Conservation (phyloP, 2,329 filamentous ascomycete genomes). For the Furcasterigmium furcatum region DNA sequence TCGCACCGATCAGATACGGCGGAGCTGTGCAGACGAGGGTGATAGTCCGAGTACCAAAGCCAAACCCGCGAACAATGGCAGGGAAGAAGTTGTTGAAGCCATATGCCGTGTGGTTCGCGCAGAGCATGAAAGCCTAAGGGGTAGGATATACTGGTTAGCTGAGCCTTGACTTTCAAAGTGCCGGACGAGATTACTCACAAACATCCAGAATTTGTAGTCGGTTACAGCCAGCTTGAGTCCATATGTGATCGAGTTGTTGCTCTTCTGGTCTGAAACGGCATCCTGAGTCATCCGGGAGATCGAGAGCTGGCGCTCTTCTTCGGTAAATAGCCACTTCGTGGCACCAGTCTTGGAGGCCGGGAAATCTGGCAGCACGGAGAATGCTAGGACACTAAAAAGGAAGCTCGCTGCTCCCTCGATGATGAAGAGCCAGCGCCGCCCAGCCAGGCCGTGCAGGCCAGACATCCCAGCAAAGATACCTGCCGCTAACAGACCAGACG, state of each 20-base stretch:
- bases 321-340: constrained; percentile 6
- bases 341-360: too few relatives aligned
- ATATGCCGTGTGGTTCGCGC: constrained; percentile 17
- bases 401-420: constrained; percentile 26
- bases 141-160: too few relatives aligned
- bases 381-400: constrained; percentile 33
- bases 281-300: constrained; percentile 6
- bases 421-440: constrained; percentile 53
- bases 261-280: constrained; percentile 6
- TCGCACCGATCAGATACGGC: constrained; percentile 50
- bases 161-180: too few relatives aligned
- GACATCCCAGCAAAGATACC: constrained; percentile 36
- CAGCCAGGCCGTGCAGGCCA: constrained; percentile 48
- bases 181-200: constrained; percentile 4
- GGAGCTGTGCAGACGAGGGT: constrained; percentile 54
- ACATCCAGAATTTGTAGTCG: constrained; percentile 22
- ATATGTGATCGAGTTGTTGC: constrained; percentile 4
- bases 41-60: constrained; percentile 45
- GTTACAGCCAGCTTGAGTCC: constrained; percentile 8
- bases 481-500: constrained; percentile 36
- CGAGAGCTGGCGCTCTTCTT: constrained; percentile 6
- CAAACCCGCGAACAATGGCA: constrained; percentile 55
- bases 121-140: constrained; percentile 9
- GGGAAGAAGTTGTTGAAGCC: constrained; percentile 31
- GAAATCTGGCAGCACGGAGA: constrained; percentile 30